Conservation (phyloP, 164 flowering plant genomes). For the Chloranthus sessilifolius region DNA sequence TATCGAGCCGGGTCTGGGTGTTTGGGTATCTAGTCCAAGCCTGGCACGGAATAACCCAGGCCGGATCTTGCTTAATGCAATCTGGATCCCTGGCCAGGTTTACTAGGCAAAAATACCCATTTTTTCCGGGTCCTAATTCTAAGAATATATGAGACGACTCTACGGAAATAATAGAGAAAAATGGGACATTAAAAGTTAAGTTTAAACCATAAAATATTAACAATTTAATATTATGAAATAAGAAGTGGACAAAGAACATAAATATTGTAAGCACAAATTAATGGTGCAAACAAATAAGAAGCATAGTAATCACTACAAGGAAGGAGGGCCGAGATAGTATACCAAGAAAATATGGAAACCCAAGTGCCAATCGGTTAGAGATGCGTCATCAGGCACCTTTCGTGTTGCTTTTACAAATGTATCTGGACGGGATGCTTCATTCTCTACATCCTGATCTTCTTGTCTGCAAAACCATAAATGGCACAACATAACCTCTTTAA, state of each 20-base stretch:
- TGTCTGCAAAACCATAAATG: conserved; percentile 53
- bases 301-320: background rate
- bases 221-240: background rate
- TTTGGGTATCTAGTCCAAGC: no score
- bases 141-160: no score
- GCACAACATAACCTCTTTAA: no score
- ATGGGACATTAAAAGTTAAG: no score
- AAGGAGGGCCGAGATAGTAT: conserved; percentile 9
- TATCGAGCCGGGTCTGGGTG: no score
- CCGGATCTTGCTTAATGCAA: no score
- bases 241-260: background rate
- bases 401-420: conserved; percentile 40
- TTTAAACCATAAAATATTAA: conserved; percentile 2
- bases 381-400: conserved; percentile 58
- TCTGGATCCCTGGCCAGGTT: no score
- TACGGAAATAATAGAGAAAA: no score
- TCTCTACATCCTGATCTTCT: conserved; percentile 57
- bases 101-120: no score
- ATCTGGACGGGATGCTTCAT: conserved; percentile 40
- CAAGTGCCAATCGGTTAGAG: conserved; percentile 82
- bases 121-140: no score
- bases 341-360: conserved; percentile 92
- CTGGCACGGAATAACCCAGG: no score
- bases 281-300: background rate
- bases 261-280: background rate